These are phyloP conservation scores for Alnus rubra DNA, from an alignment of 306 rosid species.

Conservation along the genomic window DNA sequence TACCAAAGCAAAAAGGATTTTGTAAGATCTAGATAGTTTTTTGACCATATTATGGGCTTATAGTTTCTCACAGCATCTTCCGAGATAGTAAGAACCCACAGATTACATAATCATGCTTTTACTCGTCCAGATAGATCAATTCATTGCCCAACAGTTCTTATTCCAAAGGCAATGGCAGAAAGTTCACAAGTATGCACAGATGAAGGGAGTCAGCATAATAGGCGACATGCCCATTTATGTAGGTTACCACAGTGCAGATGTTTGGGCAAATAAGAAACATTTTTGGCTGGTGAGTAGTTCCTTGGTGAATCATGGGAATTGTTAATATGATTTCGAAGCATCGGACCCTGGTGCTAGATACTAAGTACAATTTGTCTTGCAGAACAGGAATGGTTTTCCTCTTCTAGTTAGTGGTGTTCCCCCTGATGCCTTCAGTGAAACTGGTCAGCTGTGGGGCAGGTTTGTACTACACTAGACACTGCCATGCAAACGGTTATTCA, in stretches of 20 bases:
- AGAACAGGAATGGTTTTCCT: slow-evolving; percentile 89
- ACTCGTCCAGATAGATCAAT: slow-evolving; percentile 67
- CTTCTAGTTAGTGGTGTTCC: slow-evolving; percentile 91
- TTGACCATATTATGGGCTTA: slow-evolving; percentile 30
- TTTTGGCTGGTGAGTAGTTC: slow-evolving; percentile 68
- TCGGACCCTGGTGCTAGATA: slow-evolving; percentile 16
- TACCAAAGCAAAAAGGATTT: slow-evolving; percentile 64
- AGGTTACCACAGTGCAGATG: slow-evolving; percentile 99
- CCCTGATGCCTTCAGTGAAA: slow-evolving; percentile 95
- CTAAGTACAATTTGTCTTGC: slow-evolving; percentile 38
- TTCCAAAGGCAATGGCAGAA: slow-evolving; percentile 97
- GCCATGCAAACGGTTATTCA: neutral
- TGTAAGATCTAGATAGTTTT: slow-evolving; percentile 57
- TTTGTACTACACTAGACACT: slow-evolving; percentile 23
- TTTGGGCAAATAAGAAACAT: slow-evolving; percentile 92
- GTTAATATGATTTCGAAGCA: slow-evolving; percentile 16
- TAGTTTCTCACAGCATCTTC: slow-evolving; percentile 13
- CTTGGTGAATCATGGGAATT: slow-evolving; percentile 17
- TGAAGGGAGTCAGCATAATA: slow-evolving; percentile 79
- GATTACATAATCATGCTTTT: slow-evolving; percentile 33
- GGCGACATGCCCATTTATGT: slow-evolving; percentile 99
- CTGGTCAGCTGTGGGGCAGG: slow-evolving; percentile 99
- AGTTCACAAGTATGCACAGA: slow-evolving; percentile 70
- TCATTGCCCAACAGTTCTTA: slow-evolving; percentile 86
- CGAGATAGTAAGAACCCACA: slow-evolving; percentile 29